phyloP scores from a whole-genome alignment of 352 stramenopile genomes.

The Phytophthora chlamydospora region DNA sequence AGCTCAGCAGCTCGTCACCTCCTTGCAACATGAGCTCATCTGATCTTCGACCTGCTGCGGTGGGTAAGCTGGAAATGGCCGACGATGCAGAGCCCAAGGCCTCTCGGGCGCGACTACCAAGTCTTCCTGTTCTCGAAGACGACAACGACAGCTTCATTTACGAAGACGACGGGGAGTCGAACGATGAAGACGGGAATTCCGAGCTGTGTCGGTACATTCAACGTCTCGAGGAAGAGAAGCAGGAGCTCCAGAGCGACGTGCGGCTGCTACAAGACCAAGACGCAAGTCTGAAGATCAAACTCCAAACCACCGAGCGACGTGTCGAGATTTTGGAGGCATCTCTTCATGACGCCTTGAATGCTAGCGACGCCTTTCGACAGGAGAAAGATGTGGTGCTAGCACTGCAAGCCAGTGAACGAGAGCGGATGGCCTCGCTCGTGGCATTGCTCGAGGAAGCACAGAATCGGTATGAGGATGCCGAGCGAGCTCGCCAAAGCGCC shows the following conservation, averaged over 20 bases:
- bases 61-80: slow-evolving; percentile 16
- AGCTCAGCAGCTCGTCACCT: not conserved
- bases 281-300: slow-evolving; percentile 40
- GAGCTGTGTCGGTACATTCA: slow-evolving; percentile 64
- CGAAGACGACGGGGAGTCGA: slow-evolving; percentile 38
- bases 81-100: slow-evolving; percentile 17
- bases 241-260: slow-evolving; percentile 48
- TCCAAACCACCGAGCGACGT: slow-evolving; percentile 30
- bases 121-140: slow-evolving; percentile 34
- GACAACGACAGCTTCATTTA: slow-evolving; percentile 39
- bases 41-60: slow-evolving; percentile 10
- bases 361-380: slow-evolving; percentile 32
- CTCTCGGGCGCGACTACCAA: slow-evolving; percentile 17
- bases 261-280: slow-evolving; percentile 46
- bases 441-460: slow-evolving; percentile 49
- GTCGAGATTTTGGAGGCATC: slow-evolving; percentile 51
- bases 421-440: slow-evolving; percentile 38
- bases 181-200: slow-evolving; percentile 28
- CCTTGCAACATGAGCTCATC: slow-evolving; percentile 17
- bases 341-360: slow-evolving; percentile 34
- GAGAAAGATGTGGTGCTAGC: slow-evolving; percentile 43
- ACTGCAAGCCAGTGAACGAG: slow-evolving; percentile 42
- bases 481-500: slow-evolving; percentile 58
- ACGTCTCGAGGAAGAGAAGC: slow-evolving; percentile 54
- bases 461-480: slow-evolving; percentile 56